These are phyloP conservation scores for Sarocladium oryzae DNA, from an alignment of 2,329 filamentous ascomycete genomes.

Conservation along the genomic window DNA sequence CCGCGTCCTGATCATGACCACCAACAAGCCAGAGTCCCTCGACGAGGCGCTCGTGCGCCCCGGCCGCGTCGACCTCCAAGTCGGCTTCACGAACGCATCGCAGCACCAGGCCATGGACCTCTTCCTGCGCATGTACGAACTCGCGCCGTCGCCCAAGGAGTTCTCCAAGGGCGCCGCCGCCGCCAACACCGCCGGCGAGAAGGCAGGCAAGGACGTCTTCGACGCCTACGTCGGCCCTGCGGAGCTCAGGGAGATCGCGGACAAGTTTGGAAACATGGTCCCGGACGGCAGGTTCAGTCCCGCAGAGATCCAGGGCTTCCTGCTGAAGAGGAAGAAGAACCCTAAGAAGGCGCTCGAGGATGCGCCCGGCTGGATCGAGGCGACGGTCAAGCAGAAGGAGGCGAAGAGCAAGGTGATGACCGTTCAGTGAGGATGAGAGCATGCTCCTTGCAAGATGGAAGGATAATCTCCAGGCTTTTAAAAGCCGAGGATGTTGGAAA, in stretches of 20 bases:
- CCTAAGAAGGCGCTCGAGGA: conserved; percentile 49
- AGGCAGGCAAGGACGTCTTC: conserved; percentile 13
- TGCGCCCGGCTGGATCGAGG: conserved; percentile 47
- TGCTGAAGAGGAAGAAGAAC: conserved; percentile 55
- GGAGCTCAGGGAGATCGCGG: conserved; percentile 39
- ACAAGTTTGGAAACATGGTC: conserved; percentile 45
- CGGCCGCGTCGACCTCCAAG: conserved; percentile 64
- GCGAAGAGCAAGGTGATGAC: conserved; percentile 39
- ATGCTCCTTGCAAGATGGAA: too few relatives aligned
- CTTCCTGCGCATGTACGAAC: conserved; percentile 56
- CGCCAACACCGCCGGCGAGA: not conserved
- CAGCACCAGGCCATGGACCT: conserved; percentile 48
- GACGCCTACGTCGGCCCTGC: conserved; percentile 25
- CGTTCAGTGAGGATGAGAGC: conserved; percentile 45
- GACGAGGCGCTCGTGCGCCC: conserved; percentile 70
- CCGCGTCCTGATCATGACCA: conserved; percentile 75
- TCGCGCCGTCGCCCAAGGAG: conserved; percentile 17
- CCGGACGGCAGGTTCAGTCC: conserved; percentile 47
- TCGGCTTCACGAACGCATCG: conserved; percentile 56
- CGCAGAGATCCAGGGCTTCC: conserved; percentile 59
- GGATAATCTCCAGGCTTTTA: too few relatives aligned
- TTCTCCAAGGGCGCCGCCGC: not conserved
- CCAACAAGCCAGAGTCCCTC: conserved; percentile 66
- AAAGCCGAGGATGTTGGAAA: too few relatives aligned
- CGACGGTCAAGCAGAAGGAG: conserved; percentile 43